These are phyloP conservation scores for Moricandia arvensis DNA, from an alignment of 345 rosid genomes.

Conservation along the genomic window DNA sequence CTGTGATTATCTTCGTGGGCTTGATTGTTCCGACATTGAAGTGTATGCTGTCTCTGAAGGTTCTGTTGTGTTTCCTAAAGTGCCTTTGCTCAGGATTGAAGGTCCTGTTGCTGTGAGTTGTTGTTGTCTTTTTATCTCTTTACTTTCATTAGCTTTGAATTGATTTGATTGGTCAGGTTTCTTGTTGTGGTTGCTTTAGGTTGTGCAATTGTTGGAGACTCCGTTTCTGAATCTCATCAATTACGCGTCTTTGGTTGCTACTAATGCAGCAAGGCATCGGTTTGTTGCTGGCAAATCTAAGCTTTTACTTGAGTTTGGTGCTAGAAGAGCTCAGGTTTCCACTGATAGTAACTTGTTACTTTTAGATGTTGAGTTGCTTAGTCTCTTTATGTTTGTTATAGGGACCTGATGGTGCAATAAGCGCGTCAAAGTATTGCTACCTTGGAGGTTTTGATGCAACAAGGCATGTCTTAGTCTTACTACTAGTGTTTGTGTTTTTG, in stretches of 20 bases:
- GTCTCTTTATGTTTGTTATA: neutral
- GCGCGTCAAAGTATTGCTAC: slow-evolving; percentile 91
- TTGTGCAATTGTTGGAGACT: slow-evolving; percentile 94
- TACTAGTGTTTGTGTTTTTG: too few species aligned
- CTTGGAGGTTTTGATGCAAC: slow-evolving; percentile 98
- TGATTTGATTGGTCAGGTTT: neutral
- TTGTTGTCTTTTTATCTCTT: neutral
- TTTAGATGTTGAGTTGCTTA: neutral
- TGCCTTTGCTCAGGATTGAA: slow-evolving; percentile 82
- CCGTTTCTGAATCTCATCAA: slow-evolving; percentile 84
- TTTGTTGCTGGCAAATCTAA: slow-evolving; percentile 92
- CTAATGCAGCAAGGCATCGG: slow-evolving; percentile 95
- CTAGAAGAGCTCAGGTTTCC: slow-evolving; percentile 99
- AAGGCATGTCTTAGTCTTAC: neutral
- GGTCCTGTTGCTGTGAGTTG: slow-evolving; percentile 93
- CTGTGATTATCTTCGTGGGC: slow-evolving; percentile 70
- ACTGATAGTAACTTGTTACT: too few species aligned
- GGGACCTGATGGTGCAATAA: slow-evolving; percentile 98
- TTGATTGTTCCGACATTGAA: slow-evolving; percentile 91
- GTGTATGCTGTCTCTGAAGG: slow-evolving; percentile 89
- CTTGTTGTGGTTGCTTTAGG: slow-evolving; percentile 39
- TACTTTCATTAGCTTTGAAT: neutral
- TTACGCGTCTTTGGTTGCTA: slow-evolving; percentile 86
- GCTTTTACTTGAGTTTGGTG: slow-evolving; percentile 85
- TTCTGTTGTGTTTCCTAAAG: slow-evolving; percentile 88